Evolutionary conservation across 805 yeast species (phyloP).

Genomic region (Candida berthetii): DNA sequence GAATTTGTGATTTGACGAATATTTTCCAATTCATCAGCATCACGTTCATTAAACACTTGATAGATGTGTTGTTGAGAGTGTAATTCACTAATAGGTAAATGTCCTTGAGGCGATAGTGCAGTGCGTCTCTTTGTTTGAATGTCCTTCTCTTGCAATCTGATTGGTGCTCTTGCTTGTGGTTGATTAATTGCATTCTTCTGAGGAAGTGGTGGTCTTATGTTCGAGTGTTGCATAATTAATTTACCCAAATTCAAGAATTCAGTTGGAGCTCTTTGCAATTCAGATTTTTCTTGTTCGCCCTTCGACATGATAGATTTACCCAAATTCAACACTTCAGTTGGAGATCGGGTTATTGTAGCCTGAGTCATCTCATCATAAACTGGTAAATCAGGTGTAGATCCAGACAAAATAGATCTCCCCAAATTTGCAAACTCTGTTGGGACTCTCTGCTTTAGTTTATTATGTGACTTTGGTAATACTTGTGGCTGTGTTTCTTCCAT

Average conservation of each 20-base stretch:
- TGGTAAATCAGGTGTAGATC: too few relatives aligned
- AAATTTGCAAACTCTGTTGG: too few relatives aligned
- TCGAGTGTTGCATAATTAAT: constrained; percentile 10
- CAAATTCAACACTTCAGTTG: not conserved
- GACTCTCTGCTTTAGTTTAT: too few relatives aligned
- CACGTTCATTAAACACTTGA: not conserved
- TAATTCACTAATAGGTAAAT: constrained; percentile 7
- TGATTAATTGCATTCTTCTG: not conserved
- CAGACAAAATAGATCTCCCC: too few relatives aligned
- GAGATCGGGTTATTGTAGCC: too few relatives aligned
- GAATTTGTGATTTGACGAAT: constrained; percentile 7
- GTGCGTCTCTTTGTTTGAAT: not conserved
- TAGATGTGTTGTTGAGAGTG: not conserved
- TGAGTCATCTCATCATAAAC: too few relatives aligned
- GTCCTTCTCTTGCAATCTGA: not conserved
- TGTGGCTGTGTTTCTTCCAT: too few relatives aligned
- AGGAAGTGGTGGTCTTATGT: not conserved
- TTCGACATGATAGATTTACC: too few relatives aligned
- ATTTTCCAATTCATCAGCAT: constrained; percentile 12
- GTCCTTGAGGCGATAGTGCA: constrained; percentile 4
- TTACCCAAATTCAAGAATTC: constrained; percentile 14
- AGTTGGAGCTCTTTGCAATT: constrained; percentile 4
- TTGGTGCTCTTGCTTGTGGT: not conserved
- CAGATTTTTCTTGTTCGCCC: not conserved
- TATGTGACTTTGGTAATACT: too few relatives aligned